Evolutionary conservation across 345 rosid species (phyloP), one percentile per base, ranked within the genome.

Genomic region (Arabis hirsuta): DNA sequence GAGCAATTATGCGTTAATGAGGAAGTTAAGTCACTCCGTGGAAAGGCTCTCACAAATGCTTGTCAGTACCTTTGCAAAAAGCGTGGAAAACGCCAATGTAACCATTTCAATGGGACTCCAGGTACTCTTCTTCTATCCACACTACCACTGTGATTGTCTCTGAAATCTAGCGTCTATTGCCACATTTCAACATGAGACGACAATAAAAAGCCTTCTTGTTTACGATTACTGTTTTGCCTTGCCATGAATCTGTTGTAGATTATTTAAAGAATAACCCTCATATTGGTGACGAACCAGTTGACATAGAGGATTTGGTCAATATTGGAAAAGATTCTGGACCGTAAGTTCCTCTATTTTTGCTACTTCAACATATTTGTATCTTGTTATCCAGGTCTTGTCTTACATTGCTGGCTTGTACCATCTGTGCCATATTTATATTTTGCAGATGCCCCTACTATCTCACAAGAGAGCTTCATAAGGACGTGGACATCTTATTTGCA

Each of bases 1-100:
- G 96, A 95, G 83, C 98, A 92, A 67, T 73, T 91, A 51, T 95
- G 99, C 74, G 88, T 90, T 73, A 91, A 91, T 76, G 88, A 86
- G 16, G 83, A 95, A 76, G 96, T 95, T 12, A 88, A 92, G 52
- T 82, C 85, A 69, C 90, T 92, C 46, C 90, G 78, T 62, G 98
- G 98, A 74, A 95, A 84, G 78, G 90, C 96, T 45, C 98, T 91
- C 55, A 87, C 84, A 42, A 85, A 90, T 78, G 96, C 97, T 54
- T 95, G 97, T 68, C 93, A 78, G 38, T 79, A 34, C 79, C 80
- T 83, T 56, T 85, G 94, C 81, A 88, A 78, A 82, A 91, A 79
- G 85, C 78, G 83, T 41, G 78, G 62, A 56, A 84, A 86, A 72
- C 84, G 73, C 54, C 80, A 55, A 31, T 91, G 96, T 78, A 48